phyloP scores from a whole-genome alignment of 768 basidiomycete genomes.

The Trichaptum fuscoviolaceum region DNA sequence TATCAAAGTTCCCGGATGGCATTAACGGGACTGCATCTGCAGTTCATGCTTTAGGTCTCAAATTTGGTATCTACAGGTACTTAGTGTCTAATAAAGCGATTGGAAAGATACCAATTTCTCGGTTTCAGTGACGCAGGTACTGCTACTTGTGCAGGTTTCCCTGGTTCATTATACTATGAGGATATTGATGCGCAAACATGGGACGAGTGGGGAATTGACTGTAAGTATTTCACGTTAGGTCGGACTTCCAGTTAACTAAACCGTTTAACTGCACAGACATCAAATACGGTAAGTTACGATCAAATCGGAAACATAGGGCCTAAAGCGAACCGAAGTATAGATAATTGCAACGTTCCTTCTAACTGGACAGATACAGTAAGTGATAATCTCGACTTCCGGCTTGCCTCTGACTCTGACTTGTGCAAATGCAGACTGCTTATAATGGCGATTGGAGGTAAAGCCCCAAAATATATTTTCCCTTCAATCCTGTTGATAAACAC shows the following conservation, averaged over 20 bases:
- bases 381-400: neutral
- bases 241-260: neutral
- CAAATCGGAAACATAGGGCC: neutral
- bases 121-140: constrained; percentile 45
- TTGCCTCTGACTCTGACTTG: neutral
- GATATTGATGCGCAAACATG: constrained; percentile 46
- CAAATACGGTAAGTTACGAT: constrained; percentile 42
- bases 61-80: constrained; percentile 48
- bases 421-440: constrained; percentile 27
- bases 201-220: constrained; percentile 50
- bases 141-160: constrained; percentile 46
- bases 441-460: constrained; percentile 46
- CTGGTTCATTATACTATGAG: constrained; percentile 51
- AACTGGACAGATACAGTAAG: constrained; percentile 44
- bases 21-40: constrained; percentile 39
- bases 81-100: neutral
- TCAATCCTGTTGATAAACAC: constrained; percentile 3
- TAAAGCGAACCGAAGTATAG: constrained; percentile 19
- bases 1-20: constrained; percentile 49
- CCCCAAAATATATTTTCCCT: neutral
- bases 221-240: constrained; percentile 16
- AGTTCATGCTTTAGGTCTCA: constrained; percentile 43
- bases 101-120: neutral
- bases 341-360: constrained; percentile 49
- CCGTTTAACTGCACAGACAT: constrained; percentile 25